These are phyloP conservation scores for Solidago caesia DNA, from an alignment of 129 eudicot species.

Conservation along the genomic window DNA sequence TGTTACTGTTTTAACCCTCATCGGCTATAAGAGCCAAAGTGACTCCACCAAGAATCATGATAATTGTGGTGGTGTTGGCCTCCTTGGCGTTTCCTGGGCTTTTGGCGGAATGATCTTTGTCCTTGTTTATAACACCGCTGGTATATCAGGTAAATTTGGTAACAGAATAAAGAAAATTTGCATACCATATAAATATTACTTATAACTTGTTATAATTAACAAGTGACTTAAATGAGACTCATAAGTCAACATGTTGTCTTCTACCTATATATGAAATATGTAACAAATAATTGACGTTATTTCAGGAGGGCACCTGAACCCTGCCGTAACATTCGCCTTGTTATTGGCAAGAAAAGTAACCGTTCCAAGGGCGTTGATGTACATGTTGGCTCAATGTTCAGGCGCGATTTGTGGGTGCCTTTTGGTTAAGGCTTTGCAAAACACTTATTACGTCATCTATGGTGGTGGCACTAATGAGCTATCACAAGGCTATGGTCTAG, in stretches of 20 bases:
- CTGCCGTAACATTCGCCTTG: slow-evolving; percentile 61
- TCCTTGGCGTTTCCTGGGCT: slow-evolving; percentile 74
- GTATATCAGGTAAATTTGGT: slow-evolving; percentile 53
- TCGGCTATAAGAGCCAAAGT: slow-evolving; percentile 54
- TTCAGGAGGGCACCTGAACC: slow-evolving; percentile 67
- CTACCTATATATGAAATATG: not conserved
- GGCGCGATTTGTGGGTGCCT: slow-evolving; percentile 59
- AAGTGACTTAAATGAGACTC: too few species aligned
- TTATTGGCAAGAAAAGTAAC: slow-evolving; percentile 58
- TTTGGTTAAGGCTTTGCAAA: slow-evolving; percentile 50
- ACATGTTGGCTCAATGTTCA: slow-evolving; percentile 61
- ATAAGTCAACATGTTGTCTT: not conserved
- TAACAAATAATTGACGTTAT: not conserved
- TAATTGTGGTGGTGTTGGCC: slow-evolving; percentile 56
- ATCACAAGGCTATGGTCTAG: slow-evolving; percentile 41
- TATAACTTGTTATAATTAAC: not conserved
- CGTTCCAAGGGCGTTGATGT: slow-evolving; percentile 47
- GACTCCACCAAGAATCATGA: slow-evolving; percentile 24
- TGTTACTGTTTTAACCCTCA: slow-evolving; percentile 53
- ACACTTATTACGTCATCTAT: slow-evolving; percentile 39
- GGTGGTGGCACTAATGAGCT: slow-evolving; percentile 59
- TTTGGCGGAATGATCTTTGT: slow-evolving; percentile 73
- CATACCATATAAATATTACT: not conserved
- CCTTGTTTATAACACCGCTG: slow-evolving; percentile 73
- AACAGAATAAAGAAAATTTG: too few species aligned